Base-by-base conservation (phyloP, 352 stramenopile genomes). In the Phytophthora pseudosyringae region DNA sequence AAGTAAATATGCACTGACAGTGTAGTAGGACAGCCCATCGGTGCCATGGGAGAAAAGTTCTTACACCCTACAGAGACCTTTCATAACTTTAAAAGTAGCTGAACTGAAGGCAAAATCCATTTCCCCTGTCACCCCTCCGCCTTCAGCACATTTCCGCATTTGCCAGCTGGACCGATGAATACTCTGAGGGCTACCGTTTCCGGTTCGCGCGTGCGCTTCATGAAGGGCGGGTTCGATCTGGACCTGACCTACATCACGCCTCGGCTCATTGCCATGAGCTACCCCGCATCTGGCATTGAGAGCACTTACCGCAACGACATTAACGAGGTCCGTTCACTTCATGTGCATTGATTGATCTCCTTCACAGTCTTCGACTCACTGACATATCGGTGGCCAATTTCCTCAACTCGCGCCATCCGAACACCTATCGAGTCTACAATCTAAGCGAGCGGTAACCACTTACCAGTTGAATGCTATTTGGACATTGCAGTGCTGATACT, bases 281-380 rank as follows among this genome's bases (percentile, higher is more conserved):
- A 91, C 69, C 81, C 83, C 18, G 83, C 81, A 18, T 74, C 76
- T 28, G 81, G 81, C 67, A 69, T 93, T 44, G 83, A 93, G 68
- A 90, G 90, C 35, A 90, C 79, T 5, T 91, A 90, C 59, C 81
- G 83, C 61, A 93, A 91, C 77, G 80, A 90, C 71, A 88, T 91
- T 65, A 72, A 65, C 43, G 81, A 90, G 59, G 31, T 35, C 31
- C 31, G 31, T 35, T 35, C 7, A 35, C 31, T 35, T 21, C 21
- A 21, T 21, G 21, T 21, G 21, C 21, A 21, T 21, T 21, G 21
- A 21, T 21, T 21, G 21, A 21, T 21, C 21, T 21, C n/a, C n/a
- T n/a, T n/a, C n/a, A n/a, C n/a, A n/a, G n/a, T n/a, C 21, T 21
- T 21, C 21, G 21, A 21, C 21, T 21, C 21, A 21, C 21, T 21